Conservation (phyloP, 2,329 filamentous ascomycete genomes). For the Alternaria rosae region DNA sequence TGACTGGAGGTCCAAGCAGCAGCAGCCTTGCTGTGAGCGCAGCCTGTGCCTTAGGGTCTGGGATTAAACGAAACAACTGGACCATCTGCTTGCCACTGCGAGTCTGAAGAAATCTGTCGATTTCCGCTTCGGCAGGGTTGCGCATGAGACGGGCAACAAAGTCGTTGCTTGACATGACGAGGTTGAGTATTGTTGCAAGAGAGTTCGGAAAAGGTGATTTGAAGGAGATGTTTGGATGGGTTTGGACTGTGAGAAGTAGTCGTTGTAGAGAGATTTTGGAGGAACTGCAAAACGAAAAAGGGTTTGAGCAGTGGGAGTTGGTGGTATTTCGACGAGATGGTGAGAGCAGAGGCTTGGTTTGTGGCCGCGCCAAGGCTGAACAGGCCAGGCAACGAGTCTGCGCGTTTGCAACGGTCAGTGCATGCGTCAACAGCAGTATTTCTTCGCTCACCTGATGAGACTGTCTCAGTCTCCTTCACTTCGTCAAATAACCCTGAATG, state of each 20-base stretch:
- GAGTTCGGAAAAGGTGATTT: background rate
- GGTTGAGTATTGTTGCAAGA: background rate
- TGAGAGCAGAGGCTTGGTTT: slow-evolving; percentile 6
- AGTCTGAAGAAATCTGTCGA: slow-evolving; percentile 21
- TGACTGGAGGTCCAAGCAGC: slow-evolving; percentile 10
- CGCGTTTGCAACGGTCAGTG: slow-evolving; percentile 27
- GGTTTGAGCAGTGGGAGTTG: background rate
- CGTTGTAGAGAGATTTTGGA: background rate
- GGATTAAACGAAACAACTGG: slow-evolving; percentile 21
- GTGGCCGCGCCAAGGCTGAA: slow-evolving; percentile 16
- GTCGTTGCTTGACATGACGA: background rate
- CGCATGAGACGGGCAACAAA: background rate
- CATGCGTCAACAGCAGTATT: slow-evolving; percentile 11
- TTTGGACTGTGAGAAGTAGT: background rate
- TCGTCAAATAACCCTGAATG: background rate
- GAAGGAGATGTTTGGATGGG: slow-evolving; percentile 4
- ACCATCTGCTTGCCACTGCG: slow-evolving; percentile 26
- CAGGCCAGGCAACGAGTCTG: slow-evolving; percentile 9
- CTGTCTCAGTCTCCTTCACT: background rate
- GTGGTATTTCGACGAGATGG: background rate
- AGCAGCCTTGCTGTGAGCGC: slow-evolving; percentile 19
- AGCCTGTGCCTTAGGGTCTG: slow-evolving; percentile 22
- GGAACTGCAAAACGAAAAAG: background rate
- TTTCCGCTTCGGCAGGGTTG: slow-evolving; percentile 22
- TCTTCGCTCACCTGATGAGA: background rate